Evolutionary conservation across 768 basidiomycete genomes (phyloP).

Genomic region (Mycena venus): DNA sequence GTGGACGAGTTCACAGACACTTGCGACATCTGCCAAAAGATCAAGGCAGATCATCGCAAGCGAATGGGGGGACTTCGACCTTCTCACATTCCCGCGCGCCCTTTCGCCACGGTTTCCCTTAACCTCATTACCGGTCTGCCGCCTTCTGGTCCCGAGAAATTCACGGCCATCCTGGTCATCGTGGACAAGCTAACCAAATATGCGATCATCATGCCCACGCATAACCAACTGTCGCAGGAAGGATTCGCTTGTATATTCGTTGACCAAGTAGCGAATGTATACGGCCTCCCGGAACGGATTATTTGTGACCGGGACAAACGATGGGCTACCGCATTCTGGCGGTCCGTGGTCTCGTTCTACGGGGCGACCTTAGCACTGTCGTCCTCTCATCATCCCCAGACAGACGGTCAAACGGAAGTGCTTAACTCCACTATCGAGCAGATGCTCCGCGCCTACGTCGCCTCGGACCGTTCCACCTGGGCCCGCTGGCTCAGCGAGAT

Average conservation of each 20-base stretch:
- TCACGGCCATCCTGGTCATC: slow-evolving; percentile 38
- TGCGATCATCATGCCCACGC: slow-evolving; percentile 47
- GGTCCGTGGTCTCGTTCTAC: not conserved
- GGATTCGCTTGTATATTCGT: not conserved
- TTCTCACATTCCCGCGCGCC: too few relatives aligned
- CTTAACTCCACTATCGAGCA: slow-evolving; percentile 44
- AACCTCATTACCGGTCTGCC: not conserved
- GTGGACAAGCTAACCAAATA: slow-evolving; percentile 49
- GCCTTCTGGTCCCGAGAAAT: slow-evolving; percentile 29
- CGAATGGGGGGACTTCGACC: not conserved
- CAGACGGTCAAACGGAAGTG: slow-evolving; percentile 51
- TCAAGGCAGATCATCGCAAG: not conserved
- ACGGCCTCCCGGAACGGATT: slow-evolving; percentile 9
- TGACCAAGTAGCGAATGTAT: not conserved
- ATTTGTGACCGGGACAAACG: slow-evolving; percentile 21
- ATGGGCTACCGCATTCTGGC: slow-evolving; percentile 33
- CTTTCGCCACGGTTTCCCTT: not conserved
- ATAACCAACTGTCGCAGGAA: not conserved
- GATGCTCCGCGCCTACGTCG: slow-evolving; percentile 44
- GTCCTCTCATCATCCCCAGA: slow-evolving; percentile 52
- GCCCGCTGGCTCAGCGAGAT: slow-evolving; percentile 37
- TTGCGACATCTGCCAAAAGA: slow-evolving; percentile 12
- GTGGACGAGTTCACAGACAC: not conserved
- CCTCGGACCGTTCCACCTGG: slow-evolving; percentile 40
- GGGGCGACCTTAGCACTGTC: slow-evolving; percentile 20